A percentile compares a stretch with the other conserved stretches of the same genome.
These are phyloP conservation scores for Podospora pseudocomata DNA, from an alignment of 495 filamentous ascomycete species.

Conservation along the genomic window DNA sequence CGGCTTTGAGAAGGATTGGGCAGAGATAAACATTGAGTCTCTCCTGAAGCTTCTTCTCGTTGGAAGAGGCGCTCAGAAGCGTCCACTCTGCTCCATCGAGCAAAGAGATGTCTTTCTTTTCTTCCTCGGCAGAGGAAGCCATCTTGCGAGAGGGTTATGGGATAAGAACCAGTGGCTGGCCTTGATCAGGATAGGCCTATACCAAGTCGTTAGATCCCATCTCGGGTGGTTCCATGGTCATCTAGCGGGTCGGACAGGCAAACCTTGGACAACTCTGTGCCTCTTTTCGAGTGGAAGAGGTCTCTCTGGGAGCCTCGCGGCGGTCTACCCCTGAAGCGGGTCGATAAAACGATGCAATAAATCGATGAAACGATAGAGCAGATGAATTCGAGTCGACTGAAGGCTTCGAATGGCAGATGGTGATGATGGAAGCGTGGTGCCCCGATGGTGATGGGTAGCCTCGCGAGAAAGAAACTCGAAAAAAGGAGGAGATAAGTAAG, in stretches of 20 bases:
- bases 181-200: neutral
- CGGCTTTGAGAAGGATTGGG: slow-evolving; percentile 78
- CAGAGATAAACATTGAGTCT: slow-evolving; percentile 75
- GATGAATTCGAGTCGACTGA: neutral
- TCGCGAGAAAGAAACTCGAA: neutral
- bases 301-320: neutral
- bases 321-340: neutral
- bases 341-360: neutral
- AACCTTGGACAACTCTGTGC: neutral
- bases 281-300: neutral
- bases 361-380: neutral
- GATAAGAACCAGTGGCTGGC: neutral
- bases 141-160: neutral
- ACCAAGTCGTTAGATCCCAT: neutral
- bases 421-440: neutral
- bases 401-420: neutral
- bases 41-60: slow-evolving; percentile 75
- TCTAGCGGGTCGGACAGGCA: neutral
- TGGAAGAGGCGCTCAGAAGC: slow-evolving; percentile 73
- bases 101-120: slow-evolving; percentile 76
- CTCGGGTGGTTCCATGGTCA: neutral
- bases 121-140: slow-evolving; percentile 34
- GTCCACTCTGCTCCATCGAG: slow-evolving; percentile 87
- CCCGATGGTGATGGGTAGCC: neutral
- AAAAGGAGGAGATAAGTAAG: neutral